These are phyloP conservation scores for Arctium minus DNA, from an alignment of 129 eudicot genomes.

Conservation along the genomic window DNA sequence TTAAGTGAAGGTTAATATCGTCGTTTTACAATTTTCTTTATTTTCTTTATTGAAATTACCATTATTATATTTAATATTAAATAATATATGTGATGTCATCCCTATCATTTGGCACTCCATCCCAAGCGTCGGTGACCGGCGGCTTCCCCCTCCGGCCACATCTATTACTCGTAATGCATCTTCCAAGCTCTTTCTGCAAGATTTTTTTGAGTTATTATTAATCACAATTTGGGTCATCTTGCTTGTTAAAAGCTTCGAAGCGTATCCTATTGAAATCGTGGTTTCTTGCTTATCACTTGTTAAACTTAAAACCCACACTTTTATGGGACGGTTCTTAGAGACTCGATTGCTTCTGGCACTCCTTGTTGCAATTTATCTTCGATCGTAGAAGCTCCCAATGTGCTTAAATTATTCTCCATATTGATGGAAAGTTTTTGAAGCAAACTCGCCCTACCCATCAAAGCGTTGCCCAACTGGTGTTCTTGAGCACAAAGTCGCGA, in stretches of 20 bases:
- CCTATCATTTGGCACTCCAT: too few relatives aligned
- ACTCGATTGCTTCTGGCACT: too few relatives aligned
- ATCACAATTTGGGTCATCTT: constrained; percentile 71
- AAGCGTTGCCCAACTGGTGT: constrained; percentile 81
- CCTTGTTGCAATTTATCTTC: too few relatives aligned
- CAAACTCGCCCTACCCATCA: constrained; percentile 71
- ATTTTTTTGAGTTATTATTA: constrained; percentile 59
- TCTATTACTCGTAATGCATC: constrained; percentile 36
- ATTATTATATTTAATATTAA: too few relatives aligned
- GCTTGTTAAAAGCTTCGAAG: constrained; percentile 76
- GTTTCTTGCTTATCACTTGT: constrained; percentile 83
- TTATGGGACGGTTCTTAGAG: constrained; percentile 64
- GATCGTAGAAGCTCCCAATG: too few relatives aligned
- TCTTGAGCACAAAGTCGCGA: constrained; percentile 86
- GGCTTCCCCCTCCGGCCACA: too few relatives aligned
- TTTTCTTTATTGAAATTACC: too few relatives aligned
- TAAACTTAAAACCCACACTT: constrained; percentile 80
- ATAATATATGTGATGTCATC: too few relatives aligned
- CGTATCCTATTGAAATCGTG: constrained; percentile 86
- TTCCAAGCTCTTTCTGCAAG: constrained; percentile 59
- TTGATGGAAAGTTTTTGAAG: constrained; percentile 71
- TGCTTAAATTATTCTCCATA: too few relatives aligned
- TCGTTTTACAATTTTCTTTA: too few relatives aligned
- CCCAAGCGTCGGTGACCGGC: too few relatives aligned
- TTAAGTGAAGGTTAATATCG: too few relatives aligned